Base-by-base conservation (phyloP, 2,329 filamentous ascomycete genomes). In the Verticillium zaregamsianum region DNA sequence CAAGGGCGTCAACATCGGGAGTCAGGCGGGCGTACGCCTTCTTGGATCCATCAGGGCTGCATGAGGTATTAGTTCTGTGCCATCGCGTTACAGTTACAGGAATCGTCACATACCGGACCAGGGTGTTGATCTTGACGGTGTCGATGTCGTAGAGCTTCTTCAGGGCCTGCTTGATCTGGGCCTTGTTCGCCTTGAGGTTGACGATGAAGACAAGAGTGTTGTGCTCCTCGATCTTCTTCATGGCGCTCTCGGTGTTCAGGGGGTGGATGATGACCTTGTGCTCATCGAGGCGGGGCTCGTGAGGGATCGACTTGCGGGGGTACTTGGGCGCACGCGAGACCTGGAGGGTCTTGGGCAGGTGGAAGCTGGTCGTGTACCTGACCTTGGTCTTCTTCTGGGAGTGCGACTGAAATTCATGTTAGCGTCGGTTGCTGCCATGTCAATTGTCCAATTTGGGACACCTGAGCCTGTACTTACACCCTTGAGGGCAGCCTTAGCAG, bases 191-290 rank as follows among this genome's bases (percentile, higher is more conserved):
- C 90, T 96, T 96, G 80, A 94, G 84, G 72, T 97, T 91, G 76
- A 96, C 92, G 73, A 97, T 96, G 87, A 97, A 97, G 78, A 96
- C 92, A 59, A 99, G 89, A 71, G 95, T 99, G 89, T 99, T 99
- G 89, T 99, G 93, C 90, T 99, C 95, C 87, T 99, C 95, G 73
- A 99, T 97, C 91, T 97, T 97, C 92, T 99, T 99, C 94, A 99
- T 98, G 76, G 96, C 95, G 77, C 90, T 95, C 90, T 99, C 95
- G 65, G 95, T 99, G 90, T 99, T 99, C 77, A 99, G 88, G 70
- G 95, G 95, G 89, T 97, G 92, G 77, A 98, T 86, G 80, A 99
- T 90, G 79, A 98, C 86, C 89, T 96, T 97, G 88, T 93, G 91
- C 84, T 94, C 91, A 83, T 99, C 95, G 75, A 99, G 91, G 73